Evolutionary conservation across 2,329 filamentous ascomycete genomes (phyloP), one percentile per base, ranked within the genome.

Genomic region (Mycocentrospora acerina): DNA sequence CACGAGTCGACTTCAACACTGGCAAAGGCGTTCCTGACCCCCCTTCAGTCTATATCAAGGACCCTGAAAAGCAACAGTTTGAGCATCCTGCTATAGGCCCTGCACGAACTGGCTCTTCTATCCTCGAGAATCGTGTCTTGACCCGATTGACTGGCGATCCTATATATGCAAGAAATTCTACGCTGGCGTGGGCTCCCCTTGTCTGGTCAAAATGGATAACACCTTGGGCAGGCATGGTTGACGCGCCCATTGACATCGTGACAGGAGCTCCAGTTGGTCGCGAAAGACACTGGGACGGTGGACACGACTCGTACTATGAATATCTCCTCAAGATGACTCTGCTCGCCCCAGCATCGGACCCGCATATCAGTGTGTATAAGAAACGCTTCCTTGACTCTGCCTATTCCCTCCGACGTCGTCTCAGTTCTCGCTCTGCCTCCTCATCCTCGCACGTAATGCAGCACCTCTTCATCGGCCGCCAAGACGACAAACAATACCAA

Each of bases 231-330:
- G 71, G 71, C 3, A 63, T 74, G 45, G 51, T 71, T 12, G 66
- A 71, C 30, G 64, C 59, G 2, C 71, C 70, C 7, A 59, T 72
- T 28, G 68, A 73, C 32, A 72, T 73, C 30, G 51, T 65, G 37
- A 73, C 69, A 7, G 68, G 66, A 8, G 57, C 57, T 15, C 68
- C 71, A 4, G 57, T 67, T 7, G 67, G 62, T 10, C 62, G 59
- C 2, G 55, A 68, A 31, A 57, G 65, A 26, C 68, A 69, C 35
- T 73, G 71, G 68, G 71, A 72, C 28, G 66, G 58, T 4, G 69
- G 68, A 1, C 70, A 73, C 44, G 70, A 71, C 44, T 69, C 66
- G 28, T 73, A 70, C 48, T 69, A 70, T 38, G 64, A 73, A 45
- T 68, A 70, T 31, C 57, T 71, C 1, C 50, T 71, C 46, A 71